Base-by-base conservation (phyloP, 176 grass and related monocot species). In the Bromus sterilis region DNA sequence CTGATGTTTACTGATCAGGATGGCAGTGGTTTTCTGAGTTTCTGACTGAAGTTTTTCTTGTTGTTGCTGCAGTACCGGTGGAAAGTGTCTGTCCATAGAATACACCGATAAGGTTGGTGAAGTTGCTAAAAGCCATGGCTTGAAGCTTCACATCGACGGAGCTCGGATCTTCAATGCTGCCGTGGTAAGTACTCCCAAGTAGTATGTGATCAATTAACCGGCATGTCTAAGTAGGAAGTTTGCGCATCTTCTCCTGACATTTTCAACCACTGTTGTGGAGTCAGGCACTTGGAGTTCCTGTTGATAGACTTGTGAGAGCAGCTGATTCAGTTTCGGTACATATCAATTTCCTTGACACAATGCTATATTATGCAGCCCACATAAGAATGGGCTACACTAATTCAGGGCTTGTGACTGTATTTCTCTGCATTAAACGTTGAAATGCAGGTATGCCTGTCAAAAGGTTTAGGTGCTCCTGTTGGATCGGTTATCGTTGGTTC, bases 111-210 rank as follows among this genome's bases (percentile, higher is more conserved):
- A 85, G 77, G 91, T 99, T 41, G 96, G 93, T 7, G 85, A 91
- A 29, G 66, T 99, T 25, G 93, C 87, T 40, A 82, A 75, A 77
- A 90, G 56, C 9, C 90, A 93, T 87, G 96, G 91, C 9, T 48
- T 99, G 51, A 99, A 95, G 73, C 93, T 99, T 60, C 96, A 99
- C 53, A 99, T 99, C 25, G 96, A 95, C 44, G 96, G 96, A 76
- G 93, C 96, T 49, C 96, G 96, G 21, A 99, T 99, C 63, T 99
- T 99, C 59, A 95, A 99, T 62, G 96, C 96, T 42, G 92, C 96
- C 24, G 89, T 93, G 83, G 96, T 95, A 91, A 91, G n/a, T n/a
- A n/a, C n/a, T n/a, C n/a, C n/a, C n/a, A n/a, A n/a, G 96, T 90
- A 83, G 51, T 30, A 16, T 6, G 6, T 5, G 11, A 39, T 41